A percentile compares a stretch with the other conserved stretches of the same genome.
phyloP scores from a whole-genome alignment of 495 filamentous ascomycete species.

The Durotheca rogersii region DNA sequence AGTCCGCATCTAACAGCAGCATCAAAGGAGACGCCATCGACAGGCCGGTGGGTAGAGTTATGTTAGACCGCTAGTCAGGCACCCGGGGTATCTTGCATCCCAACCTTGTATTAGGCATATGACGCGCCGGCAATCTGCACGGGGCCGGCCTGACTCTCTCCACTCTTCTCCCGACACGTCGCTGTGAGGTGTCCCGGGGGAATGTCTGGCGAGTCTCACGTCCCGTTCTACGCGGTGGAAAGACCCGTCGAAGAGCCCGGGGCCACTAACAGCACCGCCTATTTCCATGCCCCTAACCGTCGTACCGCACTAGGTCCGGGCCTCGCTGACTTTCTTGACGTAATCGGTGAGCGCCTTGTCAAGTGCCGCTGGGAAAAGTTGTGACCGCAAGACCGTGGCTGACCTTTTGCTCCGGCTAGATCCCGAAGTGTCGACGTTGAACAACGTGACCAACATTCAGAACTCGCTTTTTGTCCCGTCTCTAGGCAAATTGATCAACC shows the following conservation, averaged over 20 bases:
- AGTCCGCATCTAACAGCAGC: no score
- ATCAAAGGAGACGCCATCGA: no score
- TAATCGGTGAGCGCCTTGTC: constrained; percentile 57
- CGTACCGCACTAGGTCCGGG: constrained; percentile 54
- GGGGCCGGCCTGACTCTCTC: no score
- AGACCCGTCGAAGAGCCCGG: constrained; percentile 18
- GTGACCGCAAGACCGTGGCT: background rate
- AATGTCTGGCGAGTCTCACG: constrained; percentile 26
- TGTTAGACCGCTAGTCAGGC: no score
- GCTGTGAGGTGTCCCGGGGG: constrained; percentile 7
- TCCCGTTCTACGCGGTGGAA: constrained; percentile 16
- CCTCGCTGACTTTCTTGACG: constrained; percentile 69
- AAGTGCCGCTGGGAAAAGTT: background rate
- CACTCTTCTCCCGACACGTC: no score
- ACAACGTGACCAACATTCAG: constrained; percentile 75
- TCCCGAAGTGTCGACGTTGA: constrained; percentile 71
- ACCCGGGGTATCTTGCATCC: no score
- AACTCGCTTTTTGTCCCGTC: constrained; percentile 76
- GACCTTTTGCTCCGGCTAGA: constrained; percentile 46
- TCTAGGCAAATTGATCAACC: constrained; percentile 65
- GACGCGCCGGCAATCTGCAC: no score
- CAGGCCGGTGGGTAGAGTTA: no score
- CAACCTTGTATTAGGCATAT: no score
- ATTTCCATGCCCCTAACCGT: constrained; percentile 37
- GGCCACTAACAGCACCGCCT: constrained; percentile 27